These are phyloP conservation scores for Fusarium sp. DNA, from an alignment of 2,329 filamentous ascomycete genomes.

Conservation along the genomic window DNA sequence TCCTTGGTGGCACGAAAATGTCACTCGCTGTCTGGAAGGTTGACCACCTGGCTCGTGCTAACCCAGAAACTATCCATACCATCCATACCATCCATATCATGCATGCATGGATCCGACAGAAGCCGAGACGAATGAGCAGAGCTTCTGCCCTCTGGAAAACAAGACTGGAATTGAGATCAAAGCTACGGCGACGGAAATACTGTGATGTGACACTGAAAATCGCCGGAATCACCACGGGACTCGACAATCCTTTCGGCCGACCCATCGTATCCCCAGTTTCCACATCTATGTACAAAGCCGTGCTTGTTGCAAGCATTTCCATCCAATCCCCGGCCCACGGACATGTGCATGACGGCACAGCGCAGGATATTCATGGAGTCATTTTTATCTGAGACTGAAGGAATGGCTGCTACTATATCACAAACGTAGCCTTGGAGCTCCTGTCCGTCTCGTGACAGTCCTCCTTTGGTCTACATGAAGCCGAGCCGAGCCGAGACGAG, in stretches of 20 bases:
- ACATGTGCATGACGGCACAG: background rate
- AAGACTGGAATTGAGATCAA: constrained; percentile 13
- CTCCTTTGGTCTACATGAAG: background rate
- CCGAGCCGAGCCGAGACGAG: background rate
- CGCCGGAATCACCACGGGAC: constrained; percentile 25
- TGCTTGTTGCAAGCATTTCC: constrained; percentile 32
- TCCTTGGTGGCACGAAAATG: constrained; percentile 17
- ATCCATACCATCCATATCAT: constrained; percentile 14
- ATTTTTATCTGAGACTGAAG: no score
- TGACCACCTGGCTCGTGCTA: constrained; percentile 37
- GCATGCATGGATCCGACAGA: constrained; percentile 27
- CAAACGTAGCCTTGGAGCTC: background rate
- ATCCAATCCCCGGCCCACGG: constrained; percentile 34
- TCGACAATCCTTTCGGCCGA: constrained; percentile 36
- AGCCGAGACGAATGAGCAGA: constrained; percentile 2
- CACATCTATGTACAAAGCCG: constrained; percentile 24
- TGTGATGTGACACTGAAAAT: constrained; percentile 15
- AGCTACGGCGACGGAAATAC: constrained; percentile 6
- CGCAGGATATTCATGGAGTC: no score
- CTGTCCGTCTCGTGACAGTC: background rate
- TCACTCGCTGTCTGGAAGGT: constrained; percentile 9
- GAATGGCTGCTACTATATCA: no score
- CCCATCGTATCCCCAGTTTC: constrained; percentile 33
- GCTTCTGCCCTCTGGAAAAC: background rate
- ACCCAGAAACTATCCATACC: constrained; percentile 29